phyloP scores from a whole-genome alignment of 2,329 filamentous ascomycete species.

The Trichophyton rubrum region DNA sequence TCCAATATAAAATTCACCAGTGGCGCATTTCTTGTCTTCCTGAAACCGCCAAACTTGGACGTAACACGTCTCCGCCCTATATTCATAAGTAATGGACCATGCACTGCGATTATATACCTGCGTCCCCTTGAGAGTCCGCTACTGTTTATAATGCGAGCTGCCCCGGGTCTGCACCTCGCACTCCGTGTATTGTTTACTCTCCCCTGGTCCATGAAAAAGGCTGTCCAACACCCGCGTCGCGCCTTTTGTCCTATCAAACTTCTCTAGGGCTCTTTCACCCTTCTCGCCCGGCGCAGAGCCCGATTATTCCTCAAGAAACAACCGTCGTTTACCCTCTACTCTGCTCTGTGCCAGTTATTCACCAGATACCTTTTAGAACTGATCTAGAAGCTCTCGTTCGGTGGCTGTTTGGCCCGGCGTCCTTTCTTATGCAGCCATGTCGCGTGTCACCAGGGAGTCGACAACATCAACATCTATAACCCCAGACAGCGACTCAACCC shows the following conservation, averaged over 20 bases:
- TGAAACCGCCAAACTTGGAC: not conserved
- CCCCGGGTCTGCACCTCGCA: not conserved
- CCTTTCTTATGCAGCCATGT: constrained; percentile 4
- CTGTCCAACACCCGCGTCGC: not conserved
- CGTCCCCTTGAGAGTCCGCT: not conserved
- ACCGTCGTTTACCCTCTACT: not conserved
- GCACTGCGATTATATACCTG: not conserved
- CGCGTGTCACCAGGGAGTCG: constrained; percentile 4
- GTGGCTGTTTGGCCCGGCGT: not conserved
- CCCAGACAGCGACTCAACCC: constrained; percentile 6
- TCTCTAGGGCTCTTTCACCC: not conserved
- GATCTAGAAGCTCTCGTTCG: not conserved
- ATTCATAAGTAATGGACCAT: not conserved
- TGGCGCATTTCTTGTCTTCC: not conserved
- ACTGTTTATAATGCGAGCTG: not conserved
- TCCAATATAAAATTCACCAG: not conserved
- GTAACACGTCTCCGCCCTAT: not conserved
- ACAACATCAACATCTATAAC: constrained; percentile 4
- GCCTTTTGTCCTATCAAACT: not conserved
- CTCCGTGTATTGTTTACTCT: not conserved
- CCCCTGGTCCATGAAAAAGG: not conserved
- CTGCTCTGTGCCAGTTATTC: not conserved
- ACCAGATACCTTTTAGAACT: not conserved
- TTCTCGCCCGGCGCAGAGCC: not conserved
- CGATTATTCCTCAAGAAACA: not conserved